A percentile compares a stretch with the other conserved stretches of the same genome.
phyloP scores from a whole-genome alignment of 306 rosid genomes.

The Delonix regia region DNA sequence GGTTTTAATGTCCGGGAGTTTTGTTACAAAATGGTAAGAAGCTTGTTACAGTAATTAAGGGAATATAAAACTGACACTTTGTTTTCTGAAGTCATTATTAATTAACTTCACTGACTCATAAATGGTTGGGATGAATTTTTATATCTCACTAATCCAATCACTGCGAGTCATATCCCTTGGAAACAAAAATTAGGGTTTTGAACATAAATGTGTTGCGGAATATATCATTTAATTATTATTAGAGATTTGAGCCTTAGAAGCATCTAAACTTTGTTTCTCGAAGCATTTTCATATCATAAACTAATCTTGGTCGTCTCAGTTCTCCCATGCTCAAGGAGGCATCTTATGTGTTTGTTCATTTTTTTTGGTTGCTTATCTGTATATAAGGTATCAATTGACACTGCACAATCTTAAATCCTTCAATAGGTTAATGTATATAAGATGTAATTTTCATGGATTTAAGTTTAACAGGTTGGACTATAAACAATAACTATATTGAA shows the following conservation, averaged over 20 bases:
- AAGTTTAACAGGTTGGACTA: too few species aligned
- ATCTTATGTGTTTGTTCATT: conserved; percentile 33
- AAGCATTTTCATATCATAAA: conserved; percentile 40
- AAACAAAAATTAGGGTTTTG: conserved; percentile 43
- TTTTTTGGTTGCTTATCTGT: neutral
- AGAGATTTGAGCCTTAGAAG: conserved; percentile 54
- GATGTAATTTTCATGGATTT: too few species aligned
- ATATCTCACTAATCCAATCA: conserved; percentile 29
- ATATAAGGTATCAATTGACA: too few species aligned
- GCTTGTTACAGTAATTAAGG: conserved; percentile 45
- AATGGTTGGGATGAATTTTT: conserved; percentile 30
- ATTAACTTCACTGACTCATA: conserved; percentile 36
- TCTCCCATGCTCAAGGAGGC: conserved; percentile 51
- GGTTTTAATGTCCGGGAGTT: neutral
- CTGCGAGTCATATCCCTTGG: conserved; percentile 52
- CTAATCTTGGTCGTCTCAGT: conserved; percentile 34
- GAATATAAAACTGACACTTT: conserved; percentile 57
- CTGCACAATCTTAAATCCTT: too few species aligned
- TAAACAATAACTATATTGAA: too few species aligned
- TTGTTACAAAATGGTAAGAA: neutral
- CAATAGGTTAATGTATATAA: too few species aligned
- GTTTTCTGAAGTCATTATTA: conserved; percentile 43
- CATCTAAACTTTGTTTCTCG: conserved; percentile 53
- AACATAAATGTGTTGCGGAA: conserved; percentile 40
- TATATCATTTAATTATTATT: conserved; percentile 28